phyloP scores from a whole-genome alignment of 345 rosid species.

The Eucalyptus guilfoylei region DNA sequence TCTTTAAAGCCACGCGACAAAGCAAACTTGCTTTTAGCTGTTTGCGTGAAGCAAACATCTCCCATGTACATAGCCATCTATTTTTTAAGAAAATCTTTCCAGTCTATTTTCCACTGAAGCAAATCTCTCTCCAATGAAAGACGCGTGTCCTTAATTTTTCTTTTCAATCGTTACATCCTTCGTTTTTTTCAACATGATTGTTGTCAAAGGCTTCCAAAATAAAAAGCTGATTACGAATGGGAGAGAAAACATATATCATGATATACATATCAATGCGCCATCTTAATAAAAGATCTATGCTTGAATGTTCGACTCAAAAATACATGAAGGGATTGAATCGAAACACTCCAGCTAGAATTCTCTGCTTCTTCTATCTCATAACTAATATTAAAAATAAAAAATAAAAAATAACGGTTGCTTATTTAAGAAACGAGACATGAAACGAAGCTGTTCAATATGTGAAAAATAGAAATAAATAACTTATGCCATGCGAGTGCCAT shows the following conservation, averaged over 20 bases:
- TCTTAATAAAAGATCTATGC: not conserved
- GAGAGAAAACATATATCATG: not conserved
- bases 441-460: not conserved
- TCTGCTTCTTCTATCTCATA: not conserved
- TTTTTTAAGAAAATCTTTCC: not conserved
- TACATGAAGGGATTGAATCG: not conserved
- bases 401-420: not conserved
- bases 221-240: not conserved
- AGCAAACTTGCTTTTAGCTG: constrained; percentile 57
- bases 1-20: constrained; percentile 92
- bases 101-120: not conserved
- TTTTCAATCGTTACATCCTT: not conserved
- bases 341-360: not conserved
- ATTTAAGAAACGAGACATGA: not conserved
- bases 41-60: constrained; percentile 98
- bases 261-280: not conserved
- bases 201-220: not conserved
- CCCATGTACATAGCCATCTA: constrained; percentile 6
- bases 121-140: not conserved
- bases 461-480: too few species aligned
- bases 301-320: not conserved
- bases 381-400: not conserved
- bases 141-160: not conserved
- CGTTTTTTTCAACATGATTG: not conserved
- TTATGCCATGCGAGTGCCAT: not conserved